Evolutionary conservation across 768 basidiomycete species (phyloP), one percentile per base, ranked within the genome.

Genomic region (Phallus indusiatus): DNA sequence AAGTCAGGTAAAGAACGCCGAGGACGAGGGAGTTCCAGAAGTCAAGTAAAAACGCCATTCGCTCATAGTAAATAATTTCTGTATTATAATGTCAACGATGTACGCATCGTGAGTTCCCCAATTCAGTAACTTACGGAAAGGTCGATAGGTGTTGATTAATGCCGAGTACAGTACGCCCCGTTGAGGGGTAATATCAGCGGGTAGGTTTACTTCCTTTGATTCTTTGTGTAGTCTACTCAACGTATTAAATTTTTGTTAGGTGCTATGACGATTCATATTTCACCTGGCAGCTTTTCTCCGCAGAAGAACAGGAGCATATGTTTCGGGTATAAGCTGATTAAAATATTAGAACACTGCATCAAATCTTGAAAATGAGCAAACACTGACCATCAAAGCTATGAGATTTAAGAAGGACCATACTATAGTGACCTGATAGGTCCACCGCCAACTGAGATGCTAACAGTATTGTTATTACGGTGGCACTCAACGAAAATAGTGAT

Each of bases 1-100:
- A 78, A 36, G 74, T 71, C 20, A 82, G 72, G 66, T 78, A 78
- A 3, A 80, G 68, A 51, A 76, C 75, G 2, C 75, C 76, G 10
- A 80, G 71, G 53, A 76, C 53, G 17, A 74, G 58, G 3, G 75
- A 69, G 53, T 64, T 67, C 71, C 69, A 73, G 12, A 42, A 42
- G 42, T 42, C 42, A n/a, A 42, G 42, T 42, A 42, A 59, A 12
- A 74, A 65, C 9, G 72, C 72, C 74, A 76, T 75, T 0, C 68
- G 69, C 53, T 76, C 73, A 10, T 64, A 64, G 1, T 54, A 59
- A 12, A 75, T 64, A 21, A 76, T 64, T 52, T 54, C 64, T 42
- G n/a, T 42, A 42, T 65, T 21, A 22, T 5, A 17, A 34, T 53
- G 47, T 51, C 51, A 42, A 53, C 54, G 52, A 63, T 61, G 2